Evolutionary conservation across 78 protist species (phyloP).

Genomic region (slime mould (Dictyostelium discoideum)): DNA sequence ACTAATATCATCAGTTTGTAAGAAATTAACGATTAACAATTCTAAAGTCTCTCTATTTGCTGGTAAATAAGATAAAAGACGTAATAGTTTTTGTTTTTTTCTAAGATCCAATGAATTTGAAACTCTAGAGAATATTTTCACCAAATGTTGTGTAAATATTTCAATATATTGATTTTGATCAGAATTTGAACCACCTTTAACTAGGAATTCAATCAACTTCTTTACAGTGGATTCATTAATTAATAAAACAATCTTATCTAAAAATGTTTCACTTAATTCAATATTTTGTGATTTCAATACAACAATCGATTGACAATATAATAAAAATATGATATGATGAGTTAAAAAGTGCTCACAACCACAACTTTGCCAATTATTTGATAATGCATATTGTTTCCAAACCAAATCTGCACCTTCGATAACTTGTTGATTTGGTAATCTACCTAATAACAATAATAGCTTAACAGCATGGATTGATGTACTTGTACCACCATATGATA

Average conservation of each 20-base stretch:
- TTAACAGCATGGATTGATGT: conserved; percentile 34
- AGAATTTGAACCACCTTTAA: not conserved
- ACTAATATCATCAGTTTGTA: conserved; percentile 74
- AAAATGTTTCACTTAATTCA: not conserved
- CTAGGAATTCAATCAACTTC: conserved; percentile 4
- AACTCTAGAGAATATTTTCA: conserved; percentile 15
- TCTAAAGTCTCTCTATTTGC: conserved; percentile 25
- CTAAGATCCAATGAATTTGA: conserved; percentile 30
- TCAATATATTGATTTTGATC: not conserved
- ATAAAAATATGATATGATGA: conserved; percentile 52
- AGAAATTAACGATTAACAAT: conserved; percentile 29
- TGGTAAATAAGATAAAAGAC: conserved; percentile 64
- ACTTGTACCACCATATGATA: conserved; percentile 32
- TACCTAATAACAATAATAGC: conserved; percentile 26
- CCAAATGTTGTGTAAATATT: conserved; percentile 1
- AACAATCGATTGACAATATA: conserved; percentile 49
- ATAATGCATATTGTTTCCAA: conserved; percentile 16
- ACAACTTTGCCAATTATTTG: conserved; percentile 4
- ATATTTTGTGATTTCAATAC: not conserved
- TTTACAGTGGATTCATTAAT: conserved; percentile 56
- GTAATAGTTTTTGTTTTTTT: conserved; percentile 48
- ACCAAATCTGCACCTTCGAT: not conserved
- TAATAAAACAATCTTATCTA: conserved; percentile 56
- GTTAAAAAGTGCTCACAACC: conserved; percentile 73
- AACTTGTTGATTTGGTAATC: not conserved